phyloP scores from a whole-genome alignment of 352 stramenopile species.

The Ophiocytium majus region DNA sequence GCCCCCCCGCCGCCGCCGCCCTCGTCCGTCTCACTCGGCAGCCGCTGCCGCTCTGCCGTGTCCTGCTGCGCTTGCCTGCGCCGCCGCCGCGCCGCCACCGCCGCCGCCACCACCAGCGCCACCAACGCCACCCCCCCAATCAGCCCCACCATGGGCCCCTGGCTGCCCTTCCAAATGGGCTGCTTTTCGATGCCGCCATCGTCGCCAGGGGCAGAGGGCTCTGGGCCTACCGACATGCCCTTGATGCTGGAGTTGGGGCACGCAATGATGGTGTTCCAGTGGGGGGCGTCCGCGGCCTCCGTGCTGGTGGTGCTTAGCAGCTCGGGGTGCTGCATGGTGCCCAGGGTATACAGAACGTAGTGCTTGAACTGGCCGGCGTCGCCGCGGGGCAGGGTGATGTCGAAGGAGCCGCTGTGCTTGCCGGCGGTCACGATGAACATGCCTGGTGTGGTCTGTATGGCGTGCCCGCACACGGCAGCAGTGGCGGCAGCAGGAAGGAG shows the following conservation, averaged over 20 bases:
- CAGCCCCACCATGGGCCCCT: background rate
- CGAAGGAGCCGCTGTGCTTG: background rate
- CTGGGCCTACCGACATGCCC: background rate
- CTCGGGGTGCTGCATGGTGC: background rate
- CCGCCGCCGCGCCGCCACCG: background rate
- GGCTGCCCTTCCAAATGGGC: background rate
- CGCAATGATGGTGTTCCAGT: background rate
- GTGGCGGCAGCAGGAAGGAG: background rate
- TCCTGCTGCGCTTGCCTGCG: background rate
- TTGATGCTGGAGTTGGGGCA: background rate
- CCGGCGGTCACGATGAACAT: background rate
- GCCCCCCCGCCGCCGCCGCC: background rate
- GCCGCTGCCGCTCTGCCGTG: background rate
- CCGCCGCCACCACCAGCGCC: conserved; percentile 1
- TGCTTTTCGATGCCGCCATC: background rate
- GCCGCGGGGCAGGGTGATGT: background rate
- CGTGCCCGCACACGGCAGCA: too few species aligned
- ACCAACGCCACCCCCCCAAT: background rate
- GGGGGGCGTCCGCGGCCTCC: background rate
- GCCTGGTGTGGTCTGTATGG: background rate
- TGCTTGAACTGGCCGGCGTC: background rate
- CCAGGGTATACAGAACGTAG: background rate
- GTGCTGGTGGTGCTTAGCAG: background rate
- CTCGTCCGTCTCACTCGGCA: background rate
- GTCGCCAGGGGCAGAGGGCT: background rate